Evolutionary conservation across 1,284 basidiomycete genomes (phyloP).

Genomic region (Cryptococcus floricola): DNA sequence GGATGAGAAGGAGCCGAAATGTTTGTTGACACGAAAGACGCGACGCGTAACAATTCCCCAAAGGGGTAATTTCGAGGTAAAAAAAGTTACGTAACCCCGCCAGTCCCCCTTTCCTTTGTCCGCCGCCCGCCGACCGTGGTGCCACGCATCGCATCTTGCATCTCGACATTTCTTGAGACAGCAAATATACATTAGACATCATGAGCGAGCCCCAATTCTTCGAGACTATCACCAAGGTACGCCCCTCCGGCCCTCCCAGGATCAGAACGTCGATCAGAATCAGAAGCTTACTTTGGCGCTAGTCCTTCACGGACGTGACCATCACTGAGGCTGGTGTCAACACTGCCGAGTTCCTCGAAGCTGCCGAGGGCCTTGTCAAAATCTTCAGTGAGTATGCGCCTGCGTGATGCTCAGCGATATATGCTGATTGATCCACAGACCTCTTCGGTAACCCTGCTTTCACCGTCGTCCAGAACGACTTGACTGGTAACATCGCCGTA

Average conservation of each 20-base stretch:
- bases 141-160: too few species aligned
- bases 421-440: slow-evolving; percentile 54
- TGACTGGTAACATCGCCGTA: slow-evolving; percentile 89
- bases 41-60: slow-evolving; percentile 3
- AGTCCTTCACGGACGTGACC: slow-evolving; percentile 89
- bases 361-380: slow-evolving; percentile 80
- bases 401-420: neutral
- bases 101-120: too few species aligned
- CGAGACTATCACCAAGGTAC: slow-evolving; percentile 71
- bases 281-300: neutral
- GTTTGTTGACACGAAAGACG: slow-evolving; percentile 8
- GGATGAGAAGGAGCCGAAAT: neutral
- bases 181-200: neutral
- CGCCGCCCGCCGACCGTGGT: too few species aligned
- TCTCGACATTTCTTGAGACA: too few species aligned
- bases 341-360: slow-evolving; percentile 82
- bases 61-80: neutral
- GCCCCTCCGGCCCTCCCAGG: slow-evolving; percentile 16
- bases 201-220: slow-evolving; percentile 76
- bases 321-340: slow-evolving; percentile 83
- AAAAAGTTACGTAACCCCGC: too few species aligned
- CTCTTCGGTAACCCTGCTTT: slow-evolving; percentile 87
- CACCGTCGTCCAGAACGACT: slow-evolving; percentile 74
- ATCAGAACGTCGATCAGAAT: neutral
- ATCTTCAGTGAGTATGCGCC: slow-evolving; percentile 73